These are phyloP conservation scores for Cyclotella baltica DNA, from an alignment of 108 stramenopile species.

Conservation along the genomic window DNA sequence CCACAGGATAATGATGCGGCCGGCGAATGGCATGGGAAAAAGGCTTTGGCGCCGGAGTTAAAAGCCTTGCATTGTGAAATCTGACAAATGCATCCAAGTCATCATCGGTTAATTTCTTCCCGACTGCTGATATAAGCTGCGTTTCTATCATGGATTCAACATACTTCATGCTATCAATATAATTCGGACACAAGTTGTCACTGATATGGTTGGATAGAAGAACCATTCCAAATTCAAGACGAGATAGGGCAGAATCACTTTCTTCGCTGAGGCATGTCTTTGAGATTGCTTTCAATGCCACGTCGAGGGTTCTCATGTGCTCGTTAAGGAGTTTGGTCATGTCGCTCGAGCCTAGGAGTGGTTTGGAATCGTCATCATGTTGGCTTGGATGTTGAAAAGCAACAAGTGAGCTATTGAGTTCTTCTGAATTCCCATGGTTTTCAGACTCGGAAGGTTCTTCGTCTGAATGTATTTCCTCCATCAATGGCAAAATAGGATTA, in stretches of 20 bases:
- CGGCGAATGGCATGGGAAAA: conserved; percentile 78
- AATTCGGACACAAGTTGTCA: conserved; percentile 19
- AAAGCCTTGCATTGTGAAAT: conserved; percentile 63
- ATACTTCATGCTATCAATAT: conserved; percentile 37
- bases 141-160: conserved; percentile 70
- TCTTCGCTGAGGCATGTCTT: conserved; percentile 14
- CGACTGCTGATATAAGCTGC: conserved; percentile 74
- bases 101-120: conserved; percentile 62
- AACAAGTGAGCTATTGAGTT: conserved; percentile 1
- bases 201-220: conserved; percentile 22
- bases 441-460: background rate
- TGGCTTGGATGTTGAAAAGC: background rate
- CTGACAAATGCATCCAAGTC: conserved; percentile 75
- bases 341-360: conserved; percentile 20
- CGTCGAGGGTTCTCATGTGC: conserved; percentile 34
- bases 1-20: conserved; percentile 68
- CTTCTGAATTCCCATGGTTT: background rate
- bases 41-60: conserved; percentile 61
- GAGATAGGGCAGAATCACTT: conserved; percentile 13
- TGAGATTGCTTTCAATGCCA: conserved; percentile 15
- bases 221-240: conserved; percentile 16
- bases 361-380: conserved; percentile 10
- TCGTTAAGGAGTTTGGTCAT: conserved; percentile 44
- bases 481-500: conserved; percentile 68
- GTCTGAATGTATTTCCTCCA: conserved; percentile 38